phyloP scores from a whole-genome alignment of 106 monocot genomes.

The Apostasia shenzhenica region DNA sequence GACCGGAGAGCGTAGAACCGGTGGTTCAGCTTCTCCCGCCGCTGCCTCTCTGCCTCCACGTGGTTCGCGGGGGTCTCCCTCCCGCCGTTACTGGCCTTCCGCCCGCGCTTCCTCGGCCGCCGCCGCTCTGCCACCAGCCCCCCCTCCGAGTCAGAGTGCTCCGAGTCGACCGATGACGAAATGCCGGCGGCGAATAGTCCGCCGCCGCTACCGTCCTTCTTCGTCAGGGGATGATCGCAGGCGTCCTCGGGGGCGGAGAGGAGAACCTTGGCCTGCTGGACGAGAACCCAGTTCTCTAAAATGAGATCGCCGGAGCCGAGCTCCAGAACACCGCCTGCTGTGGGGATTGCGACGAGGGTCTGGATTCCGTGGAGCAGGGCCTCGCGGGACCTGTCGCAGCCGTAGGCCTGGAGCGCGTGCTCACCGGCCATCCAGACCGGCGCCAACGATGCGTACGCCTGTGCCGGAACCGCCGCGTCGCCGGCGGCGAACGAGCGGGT shows the following conservation, averaged over 20 bases:
- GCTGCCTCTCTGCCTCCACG: constrained; percentile 77
- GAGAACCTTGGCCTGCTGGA: constrained; percentile 22
- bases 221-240: background rate
- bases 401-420: constrained; percentile 15
- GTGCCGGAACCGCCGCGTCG: constrained; percentile 9
- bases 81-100: constrained; percentile 19
- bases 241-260: constrained; percentile 1
- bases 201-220: background rate
- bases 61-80: constrained; percentile 47
- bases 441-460: constrained; percentile 14
- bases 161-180: constrained; percentile 21
- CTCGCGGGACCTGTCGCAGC: constrained; percentile 26
- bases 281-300: constrained; percentile 20
- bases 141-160: constrained; percentile 19
- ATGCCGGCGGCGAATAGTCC: constrained; percentile 7
- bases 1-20: constrained; percentile 71
- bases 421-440: constrained; percentile 27
- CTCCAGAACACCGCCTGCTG: constrained; percentile 25
- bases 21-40: constrained; percentile 76
- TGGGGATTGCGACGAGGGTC: constrained; percentile 32
- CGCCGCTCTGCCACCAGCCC: background rate
- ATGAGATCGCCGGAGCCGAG: constrained; percentile 28
- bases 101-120: background rate
- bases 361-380: constrained; percentile 30
- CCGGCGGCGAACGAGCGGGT: constrained; percentile 20